Base-by-base conservation (phyloP, 2,329 filamentous ascomycete species). In the Samsoniella hepiali region DNA sequence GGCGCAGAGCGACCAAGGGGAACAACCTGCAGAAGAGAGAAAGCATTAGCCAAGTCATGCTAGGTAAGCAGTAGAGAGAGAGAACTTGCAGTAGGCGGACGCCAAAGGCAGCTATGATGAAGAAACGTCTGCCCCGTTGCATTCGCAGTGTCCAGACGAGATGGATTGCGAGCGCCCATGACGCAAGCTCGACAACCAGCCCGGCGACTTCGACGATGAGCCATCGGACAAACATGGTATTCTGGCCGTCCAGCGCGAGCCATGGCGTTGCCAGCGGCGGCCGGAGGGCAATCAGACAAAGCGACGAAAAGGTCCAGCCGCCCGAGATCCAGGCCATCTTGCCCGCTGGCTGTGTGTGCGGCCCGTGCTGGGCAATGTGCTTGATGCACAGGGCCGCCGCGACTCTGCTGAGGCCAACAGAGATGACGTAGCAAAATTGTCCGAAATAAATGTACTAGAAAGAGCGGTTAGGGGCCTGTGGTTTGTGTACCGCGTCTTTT, bases 101-200 rank as follows among this genome's bases (percentile, higher is more conserved):
- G 32, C 59, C 63, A 34, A 66, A 66, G 6, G 56, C 63, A 45
- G 42, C 49, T 5, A 65, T n/a, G 15, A 66, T 61, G 27, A 65
- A 58, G 13, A 49, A 29, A 31, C 63, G 63, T 15, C 55, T 53
- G 15, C 49, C 36, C 15, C 8, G 47, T 13, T 50, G 59, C 57
- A 66, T 63, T 17, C 65, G 50, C 36, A 66, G n/a, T 1, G 58
- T 44, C 58, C 59, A 63, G 31, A 66, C 53, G 22, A 66, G 59
- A 31, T 63, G 59, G 36, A 61, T 36, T 3, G 63, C 58, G 6
- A 64, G 34, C 15, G 34, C 34, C 65, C 65, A 66, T 5, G 65
- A 50, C 17, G 42, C 59, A 13, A 63, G 22, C 45, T 65, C 63
- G 11, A 66, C 42, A 10, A 40, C 10, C 5, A 66, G 40, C 5